phyloP scores from a whole-genome alignment of 495 filamentous ascomycete genomes.

The Astrothelium subdiscretum region DNA sequence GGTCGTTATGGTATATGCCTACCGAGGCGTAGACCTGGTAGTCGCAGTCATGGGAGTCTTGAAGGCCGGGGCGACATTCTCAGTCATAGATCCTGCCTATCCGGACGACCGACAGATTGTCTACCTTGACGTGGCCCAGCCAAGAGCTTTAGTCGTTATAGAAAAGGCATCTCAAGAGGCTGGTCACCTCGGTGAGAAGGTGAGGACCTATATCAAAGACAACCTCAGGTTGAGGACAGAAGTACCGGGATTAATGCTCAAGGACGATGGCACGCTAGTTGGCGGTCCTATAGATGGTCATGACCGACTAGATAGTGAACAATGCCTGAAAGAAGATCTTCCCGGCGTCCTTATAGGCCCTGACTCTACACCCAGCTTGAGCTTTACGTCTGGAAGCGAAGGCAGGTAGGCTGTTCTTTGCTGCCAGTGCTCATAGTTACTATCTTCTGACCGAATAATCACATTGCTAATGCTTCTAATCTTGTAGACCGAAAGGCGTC shows the following conservation, averaged over 20 bases:
- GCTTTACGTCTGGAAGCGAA: slow-evolving; percentile 80
- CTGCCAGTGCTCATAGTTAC: neutral
- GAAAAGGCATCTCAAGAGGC: slow-evolving; percentile 66
- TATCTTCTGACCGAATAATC: neutral
- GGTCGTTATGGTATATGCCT: slow-evolving; percentile 86
- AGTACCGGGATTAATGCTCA: slow-evolving; percentile 63
- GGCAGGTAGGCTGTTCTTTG: slow-evolving; percentile 32
- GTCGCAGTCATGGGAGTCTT: slow-evolving; percentile 48
- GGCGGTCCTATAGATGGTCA: slow-evolving; percentile 53
- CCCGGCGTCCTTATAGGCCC: slow-evolving; percentile 79
- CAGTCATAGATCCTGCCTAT: slow-evolving; percentile 80
- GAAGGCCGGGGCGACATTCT: slow-evolving; percentile 60
- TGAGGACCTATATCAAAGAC: slow-evolving; percentile 63
- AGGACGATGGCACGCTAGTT: slow-evolving; percentile 58
- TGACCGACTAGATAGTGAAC: slow-evolving; percentile 40
- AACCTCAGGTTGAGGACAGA: slow-evolving; percentile 62
- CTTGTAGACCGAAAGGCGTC: slow-evolving; percentile 62
- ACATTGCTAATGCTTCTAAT: neutral
- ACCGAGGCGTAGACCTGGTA: slow-evolving; percentile 67
- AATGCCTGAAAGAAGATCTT: slow-evolving; percentile 33
- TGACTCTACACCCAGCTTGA: slow-evolving; percentile 72
- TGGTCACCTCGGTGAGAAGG: slow-evolving; percentile 54
- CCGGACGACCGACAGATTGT: slow-evolving; percentile 80
- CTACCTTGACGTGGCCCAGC: slow-evolving; percentile 80
- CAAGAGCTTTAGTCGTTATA: slow-evolving; percentile 68